Conservation (phyloP, 2,329 filamentous ascomycete species). For the Chaetomium strumarium region DNA sequence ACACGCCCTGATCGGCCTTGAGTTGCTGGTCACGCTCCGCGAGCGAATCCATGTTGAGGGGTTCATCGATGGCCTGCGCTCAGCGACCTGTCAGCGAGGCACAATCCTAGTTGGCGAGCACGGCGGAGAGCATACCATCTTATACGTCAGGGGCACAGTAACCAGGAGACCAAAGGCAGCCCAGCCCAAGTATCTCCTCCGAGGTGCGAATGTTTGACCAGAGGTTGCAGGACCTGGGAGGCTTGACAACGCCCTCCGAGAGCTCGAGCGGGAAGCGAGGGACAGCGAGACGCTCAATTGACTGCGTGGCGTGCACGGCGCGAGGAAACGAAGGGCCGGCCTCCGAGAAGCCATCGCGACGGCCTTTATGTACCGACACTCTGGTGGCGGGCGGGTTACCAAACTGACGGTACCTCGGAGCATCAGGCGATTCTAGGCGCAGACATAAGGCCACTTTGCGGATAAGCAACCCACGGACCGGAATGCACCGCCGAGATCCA, state of each 20-base stretch:
- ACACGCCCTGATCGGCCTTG: conserved; percentile 73
- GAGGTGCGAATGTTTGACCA: conserved; percentile 9
- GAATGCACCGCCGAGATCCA: conserved; percentile 10
- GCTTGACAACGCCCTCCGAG: conserved; percentile 18
- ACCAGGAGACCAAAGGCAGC: conserved; percentile 44
- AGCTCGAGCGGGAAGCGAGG: not conserved
- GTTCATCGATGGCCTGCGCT: conserved; percentile 38
- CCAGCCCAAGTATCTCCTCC: conserved; percentile 26
- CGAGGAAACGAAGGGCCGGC: conserved; percentile 19
- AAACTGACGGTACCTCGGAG: not conserved
- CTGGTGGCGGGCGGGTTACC: conserved; percentile 5
- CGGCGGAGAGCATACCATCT: conserved; percentile 42
- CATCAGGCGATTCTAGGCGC: conserved; percentile 24
- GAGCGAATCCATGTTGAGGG: conserved; percentile 57
- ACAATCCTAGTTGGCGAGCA: not conserved
- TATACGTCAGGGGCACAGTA: conserved; percentile 49
- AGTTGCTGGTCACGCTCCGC: conserved; percentile 77
- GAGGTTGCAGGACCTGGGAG: conserved; percentile 9
- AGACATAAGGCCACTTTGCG: conserved; percentile 26
- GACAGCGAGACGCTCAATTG: conserved; percentile 15
- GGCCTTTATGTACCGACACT: conserved; percentile 11
- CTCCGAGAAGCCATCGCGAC: conserved; percentile 24
- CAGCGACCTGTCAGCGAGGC: conserved; percentile 9
- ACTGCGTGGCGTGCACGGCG: conserved; percentile 22
- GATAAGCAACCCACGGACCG: conserved; percentile 9